These are phyloP conservation scores for Emericellopsis cladophorae DNA, from an alignment of 2,329 filamentous ascomycete genomes.

Conservation along the genomic window DNA sequence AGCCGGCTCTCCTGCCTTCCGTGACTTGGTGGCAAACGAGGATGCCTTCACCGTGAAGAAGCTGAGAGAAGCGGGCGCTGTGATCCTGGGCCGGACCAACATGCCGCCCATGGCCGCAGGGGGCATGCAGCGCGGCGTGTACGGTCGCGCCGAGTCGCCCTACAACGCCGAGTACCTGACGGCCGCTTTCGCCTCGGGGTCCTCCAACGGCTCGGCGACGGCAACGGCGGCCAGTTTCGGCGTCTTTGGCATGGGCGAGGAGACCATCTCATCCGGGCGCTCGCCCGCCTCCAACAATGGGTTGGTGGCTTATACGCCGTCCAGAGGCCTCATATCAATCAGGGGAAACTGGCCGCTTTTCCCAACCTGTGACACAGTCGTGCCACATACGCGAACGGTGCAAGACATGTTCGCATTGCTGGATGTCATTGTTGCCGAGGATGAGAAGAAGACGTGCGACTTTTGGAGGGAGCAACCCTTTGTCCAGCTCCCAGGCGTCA, in stretches of 20 bases:
- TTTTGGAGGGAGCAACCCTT: constrained; percentile 41
- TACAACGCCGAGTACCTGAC: constrained; percentile 41
- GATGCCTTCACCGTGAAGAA: no score
- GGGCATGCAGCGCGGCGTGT: no score
- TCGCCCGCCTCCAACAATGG: constrained; percentile 44
- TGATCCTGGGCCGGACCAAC: no score
- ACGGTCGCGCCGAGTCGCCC: constrained; percentile 41
- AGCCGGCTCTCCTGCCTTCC: no score
- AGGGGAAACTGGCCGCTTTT: constrained; percentile 43
- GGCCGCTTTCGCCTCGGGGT: constrained; percentile 42
- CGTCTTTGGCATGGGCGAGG: constrained; percentile 38
- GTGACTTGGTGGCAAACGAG: no score
- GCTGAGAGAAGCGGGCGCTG: no score
- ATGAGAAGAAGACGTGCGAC: constrained; percentile 27
- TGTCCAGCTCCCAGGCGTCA: constrained; percentile 21
- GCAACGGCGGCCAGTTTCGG: constrained; percentile 36
- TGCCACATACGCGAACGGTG: constrained; percentile 37
- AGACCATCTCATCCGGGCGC: constrained; percentile 43
- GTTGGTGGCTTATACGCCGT: constrained; percentile 42
- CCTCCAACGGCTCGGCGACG: constrained; percentile 41
- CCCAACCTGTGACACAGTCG: constrained; percentile 40
- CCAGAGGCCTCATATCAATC: constrained; percentile 34
- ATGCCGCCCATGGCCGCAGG: no score
- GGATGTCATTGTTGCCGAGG: constrained; percentile 29
- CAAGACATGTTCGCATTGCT: constrained; percentile 35